Evolutionary conservation across 2,329 filamentous ascomycete species (phyloP).

Genomic region (Fusarium sp.): DNA sequence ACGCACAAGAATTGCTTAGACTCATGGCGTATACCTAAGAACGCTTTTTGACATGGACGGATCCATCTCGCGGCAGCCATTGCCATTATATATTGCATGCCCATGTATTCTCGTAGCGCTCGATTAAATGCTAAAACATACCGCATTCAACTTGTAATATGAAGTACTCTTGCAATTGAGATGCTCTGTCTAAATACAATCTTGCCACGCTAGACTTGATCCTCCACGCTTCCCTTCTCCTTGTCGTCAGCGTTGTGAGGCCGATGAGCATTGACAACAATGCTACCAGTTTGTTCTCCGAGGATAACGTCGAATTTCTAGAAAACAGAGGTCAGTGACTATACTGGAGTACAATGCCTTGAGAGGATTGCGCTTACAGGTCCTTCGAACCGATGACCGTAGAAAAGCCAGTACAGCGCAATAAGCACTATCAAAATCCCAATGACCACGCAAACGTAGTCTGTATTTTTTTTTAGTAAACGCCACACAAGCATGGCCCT

Average conservation of each 20-base stretch:
- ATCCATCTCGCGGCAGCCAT: no score
- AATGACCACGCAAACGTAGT: conserved; percentile 55
- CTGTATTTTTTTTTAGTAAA: conserved; percentile 27
- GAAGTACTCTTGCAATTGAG: no score
- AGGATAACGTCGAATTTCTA: conserved; percentile 27
- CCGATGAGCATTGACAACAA: not conserved
- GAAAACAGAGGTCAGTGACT: not conserved
- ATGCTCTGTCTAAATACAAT: no score
- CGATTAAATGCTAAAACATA: no score
- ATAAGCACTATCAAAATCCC: conserved; percentile 48
- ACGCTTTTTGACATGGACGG: no score
- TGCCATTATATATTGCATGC: no score
- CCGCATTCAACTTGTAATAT: no score
- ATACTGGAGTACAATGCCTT: accelerated
- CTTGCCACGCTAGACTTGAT: no score
- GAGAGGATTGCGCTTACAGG: conserved; percentile 13
- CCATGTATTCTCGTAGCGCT: no score
- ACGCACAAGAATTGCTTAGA: no score
- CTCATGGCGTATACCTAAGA: no score
- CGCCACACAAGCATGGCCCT: no score
- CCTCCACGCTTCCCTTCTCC: conserved; percentile 1
- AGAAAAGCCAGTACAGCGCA: conserved; percentile 22
- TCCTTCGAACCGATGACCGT: conserved; percentile 22
- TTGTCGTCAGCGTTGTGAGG: not conserved
- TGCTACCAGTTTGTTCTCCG: not conserved